Percentiles rank a stretch among this genome's conserved stretches.
These are phyloP conservation scores for Mortierella sp. DNA, from an alignment of 371 early-diverging fungal species.

Conservation along the genomic window DNA sequence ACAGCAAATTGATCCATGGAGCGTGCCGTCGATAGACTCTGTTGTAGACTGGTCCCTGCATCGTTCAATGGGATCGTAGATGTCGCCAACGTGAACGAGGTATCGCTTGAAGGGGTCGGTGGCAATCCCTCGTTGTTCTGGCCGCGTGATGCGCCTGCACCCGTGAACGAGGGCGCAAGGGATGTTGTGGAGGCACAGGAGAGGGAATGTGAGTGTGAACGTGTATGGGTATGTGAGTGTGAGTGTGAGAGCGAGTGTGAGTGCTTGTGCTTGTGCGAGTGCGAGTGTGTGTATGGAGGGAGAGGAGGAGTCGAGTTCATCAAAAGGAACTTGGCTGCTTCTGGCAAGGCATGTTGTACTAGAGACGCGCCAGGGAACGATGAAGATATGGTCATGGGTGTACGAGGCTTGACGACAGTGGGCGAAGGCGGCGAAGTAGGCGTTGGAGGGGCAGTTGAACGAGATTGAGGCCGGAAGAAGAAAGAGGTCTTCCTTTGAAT, in stretches of 20 bases:
- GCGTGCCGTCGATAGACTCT: conserved; percentile 20
- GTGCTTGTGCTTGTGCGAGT: background rate
- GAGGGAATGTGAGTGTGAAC: background rate
- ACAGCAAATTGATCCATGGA: conserved; percentile 75
- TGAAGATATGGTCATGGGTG: conserved; percentile 15
- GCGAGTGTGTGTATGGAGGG: background rate
- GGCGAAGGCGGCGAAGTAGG: conserved; percentile 39
- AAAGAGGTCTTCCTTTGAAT: conserved; percentile 17
- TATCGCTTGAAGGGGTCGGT: conserved; percentile 22
- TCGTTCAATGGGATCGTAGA: conserved; percentile 25
- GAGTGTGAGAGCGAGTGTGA: too few species aligned
- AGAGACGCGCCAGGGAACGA: conserved; percentile 13
- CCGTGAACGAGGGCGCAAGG: background rate
- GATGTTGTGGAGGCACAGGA: conserved; percentile 1
- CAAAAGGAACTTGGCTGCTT: background rate
- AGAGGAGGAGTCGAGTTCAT: background rate
- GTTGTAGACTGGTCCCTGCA: conserved; percentile 2
- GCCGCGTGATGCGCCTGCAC: background rate
- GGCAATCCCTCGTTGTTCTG: background rate
- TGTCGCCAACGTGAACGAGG: conserved; percentile 6
- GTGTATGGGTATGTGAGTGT: too few species aligned
- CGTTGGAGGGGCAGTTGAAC: conserved; percentile 20
- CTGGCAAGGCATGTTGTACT: background rate
- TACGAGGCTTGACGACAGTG: background rate
- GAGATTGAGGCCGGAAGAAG: conserved; percentile 24